Percentiles rank a stretch among this genome's conserved stretches.
phyloP scores from a whole-genome alignment of 2,329 filamentous ascomycete species.

The Tolypocladium pustulatum region DNA sequence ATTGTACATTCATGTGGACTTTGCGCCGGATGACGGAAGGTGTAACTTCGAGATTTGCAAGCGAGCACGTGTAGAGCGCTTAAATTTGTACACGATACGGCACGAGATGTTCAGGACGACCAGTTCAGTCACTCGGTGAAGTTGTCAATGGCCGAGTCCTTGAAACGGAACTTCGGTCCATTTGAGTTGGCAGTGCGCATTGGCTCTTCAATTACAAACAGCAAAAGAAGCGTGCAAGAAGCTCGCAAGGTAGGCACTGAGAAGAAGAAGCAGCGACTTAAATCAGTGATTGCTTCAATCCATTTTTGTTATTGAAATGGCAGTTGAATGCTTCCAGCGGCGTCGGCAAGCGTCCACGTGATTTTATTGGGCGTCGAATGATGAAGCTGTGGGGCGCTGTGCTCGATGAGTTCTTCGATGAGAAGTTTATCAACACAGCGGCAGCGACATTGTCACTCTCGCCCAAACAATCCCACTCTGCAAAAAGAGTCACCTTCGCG shows the following conservation, averaged over 20 bases:
- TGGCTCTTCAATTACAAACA: background rate
- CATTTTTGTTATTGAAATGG: background rate
- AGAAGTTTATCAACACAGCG: background rate
- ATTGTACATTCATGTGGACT: background rate
- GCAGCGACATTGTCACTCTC: background rate
- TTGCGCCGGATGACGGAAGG: background rate
- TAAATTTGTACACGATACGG: background rate
- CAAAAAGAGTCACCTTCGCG: background rate
- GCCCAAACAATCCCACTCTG: background rate
- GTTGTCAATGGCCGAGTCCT: background rate
- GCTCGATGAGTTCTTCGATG: background rate
- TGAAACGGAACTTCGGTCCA: background rate
- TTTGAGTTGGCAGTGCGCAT: background rate
- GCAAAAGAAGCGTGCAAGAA: background rate
- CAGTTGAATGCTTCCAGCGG: background rate
- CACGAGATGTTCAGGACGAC: background rate
- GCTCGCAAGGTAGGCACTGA: background rate
- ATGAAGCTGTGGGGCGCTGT: background rate
- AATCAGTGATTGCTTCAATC: too few species aligned
- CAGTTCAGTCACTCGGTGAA: background rate
- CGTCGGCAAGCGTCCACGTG: background rate
- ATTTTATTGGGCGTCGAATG: background rate
- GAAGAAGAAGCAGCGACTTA: too few species aligned
- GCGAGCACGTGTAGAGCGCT: background rate
- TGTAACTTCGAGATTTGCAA: background rate